phyloP scores from a whole-genome alignment of 2,329 filamentous ascomycete species.

The Fusarium illudens region DNA sequence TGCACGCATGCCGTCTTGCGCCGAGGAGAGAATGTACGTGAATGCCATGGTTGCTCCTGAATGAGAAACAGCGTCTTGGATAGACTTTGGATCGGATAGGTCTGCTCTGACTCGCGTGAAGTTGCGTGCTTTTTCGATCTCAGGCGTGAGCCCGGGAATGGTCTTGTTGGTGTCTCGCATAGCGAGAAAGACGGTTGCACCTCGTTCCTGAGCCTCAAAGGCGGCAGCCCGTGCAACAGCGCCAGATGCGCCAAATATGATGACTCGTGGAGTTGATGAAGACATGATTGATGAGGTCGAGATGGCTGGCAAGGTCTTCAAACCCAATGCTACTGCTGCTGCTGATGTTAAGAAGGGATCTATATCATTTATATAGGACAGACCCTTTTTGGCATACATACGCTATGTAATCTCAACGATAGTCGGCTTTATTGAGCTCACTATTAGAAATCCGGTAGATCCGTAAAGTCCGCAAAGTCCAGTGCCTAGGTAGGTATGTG shows the following conservation, averaged over 20 bases:
- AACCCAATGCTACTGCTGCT: not conserved
- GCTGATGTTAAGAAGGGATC: not conserved
- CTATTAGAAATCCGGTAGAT: not conserved
- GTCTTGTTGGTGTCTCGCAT: conserved; percentile 14
- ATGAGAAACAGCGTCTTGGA: conserved; percentile 2
- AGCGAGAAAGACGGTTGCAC: conserved; percentile 10
- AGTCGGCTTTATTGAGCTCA: not conserved
- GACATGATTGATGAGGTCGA: not conserved
- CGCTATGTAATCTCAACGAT: not conserved
- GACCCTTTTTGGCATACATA: not conserved
- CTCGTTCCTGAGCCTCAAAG: conserved; percentile 12
- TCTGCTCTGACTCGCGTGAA: conserved; percentile 21
- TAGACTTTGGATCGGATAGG: conserved; percentile 9
- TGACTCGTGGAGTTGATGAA: not conserved
- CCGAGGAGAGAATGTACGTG: conserved; percentile 11
- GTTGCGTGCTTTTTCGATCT: not conserved
- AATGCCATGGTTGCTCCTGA: conserved; percentile 16
- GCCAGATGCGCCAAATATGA: conserved; percentile 24
- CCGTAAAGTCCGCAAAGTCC: not conserved
- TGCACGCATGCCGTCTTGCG: not conserved
- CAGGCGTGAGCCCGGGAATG: not conserved
- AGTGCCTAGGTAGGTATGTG: not conserved
- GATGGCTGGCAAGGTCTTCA: not conserved
- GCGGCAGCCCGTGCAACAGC: conserved; percentile 16
- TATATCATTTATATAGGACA: not conserved